Evolutionary conservation across 805 yeast genomes (phyloP), one percentile per base, ranked within the genome.

Genomic region (Wickerhamiella musiphila): DNA sequence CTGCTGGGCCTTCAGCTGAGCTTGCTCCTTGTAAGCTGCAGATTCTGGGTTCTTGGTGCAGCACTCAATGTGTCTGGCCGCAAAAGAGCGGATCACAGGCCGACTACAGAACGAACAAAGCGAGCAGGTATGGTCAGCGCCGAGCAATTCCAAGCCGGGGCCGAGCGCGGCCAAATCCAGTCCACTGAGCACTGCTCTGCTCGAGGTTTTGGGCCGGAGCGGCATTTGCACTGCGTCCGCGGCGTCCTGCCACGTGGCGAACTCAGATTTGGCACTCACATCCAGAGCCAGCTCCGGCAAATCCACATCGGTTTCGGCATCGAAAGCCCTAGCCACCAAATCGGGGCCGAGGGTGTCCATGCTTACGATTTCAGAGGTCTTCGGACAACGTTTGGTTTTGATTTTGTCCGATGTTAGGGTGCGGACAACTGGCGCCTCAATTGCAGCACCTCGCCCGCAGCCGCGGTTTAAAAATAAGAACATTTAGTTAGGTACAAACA

Each of bases 91-190:
- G n/a, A 48, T 26, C 11, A 34, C 19, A 1, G 53, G 53, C 23
- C 50, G 39, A 7, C 31, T 24, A 26, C 53, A 49, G 23, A 33
- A 38, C 10, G 39, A 32, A 29, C 53, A 49, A 9, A 49, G 25
- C 18, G 28, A 28, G 27, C 43, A 42, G 28, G 43, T 45, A 29
- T 42, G 27, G 2, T 34, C 38, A 2, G 48, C 35, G n/a, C 36
- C 30, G 31, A 49, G 33, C 11, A 45, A 44, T 30, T 43, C 44
- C 13, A 32, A 35, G 10, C 36, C 32, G 3, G 40, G 32, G n/a
- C n/a, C n/a, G 18, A 47, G 32, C 16, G 35, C 26, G 11, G 34
- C 23, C 32, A 42, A 36, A 24, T 47, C 52, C 18, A 28, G 14
- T 12, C 18, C 22, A 20, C 29, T 22, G 19, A 35, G 22, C 15